Evolutionary conservation across 495 filamentous ascomycete species (phyloP), one percentile per base, ranked within the genome.

Genomic region (Lichina pygmaea): DNA sequence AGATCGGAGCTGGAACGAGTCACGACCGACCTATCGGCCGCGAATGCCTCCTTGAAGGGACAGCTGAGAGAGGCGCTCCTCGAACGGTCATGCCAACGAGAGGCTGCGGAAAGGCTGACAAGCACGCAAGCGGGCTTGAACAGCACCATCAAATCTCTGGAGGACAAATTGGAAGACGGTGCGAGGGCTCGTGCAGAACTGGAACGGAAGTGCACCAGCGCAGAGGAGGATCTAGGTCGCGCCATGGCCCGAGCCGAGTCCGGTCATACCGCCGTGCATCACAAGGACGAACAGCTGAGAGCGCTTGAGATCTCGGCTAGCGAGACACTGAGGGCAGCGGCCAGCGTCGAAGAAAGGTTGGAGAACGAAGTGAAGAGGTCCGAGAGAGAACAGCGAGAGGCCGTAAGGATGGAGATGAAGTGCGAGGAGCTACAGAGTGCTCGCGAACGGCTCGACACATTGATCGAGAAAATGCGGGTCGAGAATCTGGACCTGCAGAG

Each of bases 161-260:
- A 70, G 48, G 64, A 66, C 40, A 81, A 93, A 53, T 72, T 92
- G 44, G 76, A 92, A 59, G 86, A 94, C 58, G 81, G 76, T 56
- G 72, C 81, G 55, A 70, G 73, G 49, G 68, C 78, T 49, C 75
- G 83, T 44, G 78, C 85, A 51, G 70, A 64, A 52, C 77, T 92
- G 62, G 73, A 80, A 50, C 65, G 67, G 53, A 86, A 85, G 56
- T 77, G 93, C 53, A 72, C 84, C 51, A 68, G 66, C 45, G 60
- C 95, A 42, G 84, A 93, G 60, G 70, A 78, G 51, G 81, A 93
- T 46, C 82, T 95, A 77, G 69, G 73, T 9, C 64, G 61, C 44
- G 73, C 80, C n/a, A 75, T 77, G 46, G 66, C 68, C 40, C 77
- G 91, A 44, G 73, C 93, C 45, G 72, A 73, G 12, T 70, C 75